Evolutionary conservation across 768 basidiomycete species (phyloP), one percentile per base, ranked within the genome.

Genomic region (Glaciozyma martinii): DNA sequence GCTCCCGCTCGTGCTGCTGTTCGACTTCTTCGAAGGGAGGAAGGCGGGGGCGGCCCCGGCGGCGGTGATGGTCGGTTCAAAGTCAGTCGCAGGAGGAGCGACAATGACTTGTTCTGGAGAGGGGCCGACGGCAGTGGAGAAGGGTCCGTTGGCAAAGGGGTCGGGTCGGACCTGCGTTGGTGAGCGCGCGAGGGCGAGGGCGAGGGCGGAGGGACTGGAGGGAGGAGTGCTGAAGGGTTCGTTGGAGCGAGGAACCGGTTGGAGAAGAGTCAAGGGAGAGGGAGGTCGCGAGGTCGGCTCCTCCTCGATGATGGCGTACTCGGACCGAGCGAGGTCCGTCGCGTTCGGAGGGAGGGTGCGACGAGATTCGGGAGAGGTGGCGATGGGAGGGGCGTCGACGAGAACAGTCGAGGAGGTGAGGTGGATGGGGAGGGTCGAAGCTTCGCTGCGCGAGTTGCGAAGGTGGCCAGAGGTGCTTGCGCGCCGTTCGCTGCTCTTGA

Each of bases 271-370:
- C 25, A 32, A 43, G 12, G 68, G 62, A 13, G 63, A 46, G 19
- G 37, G 23, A 42, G 57, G 43, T 30, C 53, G 61, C 12, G 63
- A 56, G 13, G 54, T 46, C 21, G 29, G 43, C 30, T 70, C 68
- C 32, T 70, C 68, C 43, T 70, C 65, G 46, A 58, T 46, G 25
- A 66, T 66, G 21, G 62, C 62, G 25, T 59, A 62, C 37, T 66
- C 65, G 5, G 60, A 42, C 1, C 60, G 49, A 18, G 52, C 59
- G 12, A 42, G n/a, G 1, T 25, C 54, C 3, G 50, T 53, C 8
- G 60, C 56, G 32, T 44, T 59, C 2, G 61, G 50, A 12, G 68
- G 62, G 3, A 66, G 43, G 2, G 25, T 23, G 50, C 18, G 65
- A 65, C 19, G 32, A 12, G 54, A 33, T 19, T 40, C 37, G 37